phyloP scores from a whole-genome alignment of 2,329 filamentous ascomycete genomes.

The Samsoniella hepiali region DNA sequence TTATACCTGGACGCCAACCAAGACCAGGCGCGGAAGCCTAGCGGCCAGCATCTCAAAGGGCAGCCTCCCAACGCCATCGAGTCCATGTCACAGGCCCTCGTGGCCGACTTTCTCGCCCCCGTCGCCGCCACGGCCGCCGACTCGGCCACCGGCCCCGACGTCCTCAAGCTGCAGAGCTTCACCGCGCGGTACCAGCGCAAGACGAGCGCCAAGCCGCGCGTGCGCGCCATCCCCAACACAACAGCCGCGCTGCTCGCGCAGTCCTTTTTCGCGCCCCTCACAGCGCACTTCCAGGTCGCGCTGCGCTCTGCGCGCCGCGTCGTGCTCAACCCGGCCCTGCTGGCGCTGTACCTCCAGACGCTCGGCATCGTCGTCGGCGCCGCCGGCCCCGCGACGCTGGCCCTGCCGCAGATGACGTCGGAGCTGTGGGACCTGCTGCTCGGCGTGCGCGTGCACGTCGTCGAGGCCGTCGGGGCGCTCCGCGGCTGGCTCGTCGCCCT shows the following conservation, averaged over 20 bases:
- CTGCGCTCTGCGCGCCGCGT: conserved; percentile 52
- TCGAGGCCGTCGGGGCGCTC: conserved; percentile 63
- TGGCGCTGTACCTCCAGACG: conserved; percentile 81
- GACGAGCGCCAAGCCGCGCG: conserved; percentile 34
- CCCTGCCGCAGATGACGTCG: conserved; percentile 73
- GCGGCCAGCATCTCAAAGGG: conserved; percentile 43
- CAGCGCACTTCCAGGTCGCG: conserved; percentile 72
- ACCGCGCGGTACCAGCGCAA: conserved; percentile 53
- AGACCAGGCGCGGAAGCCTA: conserved; percentile 22
- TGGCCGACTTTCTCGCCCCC: conserved; percentile 72
- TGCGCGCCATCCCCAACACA: conserved; percentile 67
- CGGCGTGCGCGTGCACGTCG: conserved; percentile 56
- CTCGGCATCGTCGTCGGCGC: conserved; percentile 79
- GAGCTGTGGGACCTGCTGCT: conserved; percentile 85
- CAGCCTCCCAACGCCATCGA: conserved; percentile 61
- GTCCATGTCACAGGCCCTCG: conserved; percentile 63
- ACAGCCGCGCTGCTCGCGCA: conserved; percentile 72
- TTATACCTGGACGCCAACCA: conserved; percentile 54
- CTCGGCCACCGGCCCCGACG: conserved; percentile 71
- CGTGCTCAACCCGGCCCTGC: conserved; percentile 69
- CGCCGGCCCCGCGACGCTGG: conserved; percentile 72
- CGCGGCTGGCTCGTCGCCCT: conserved; percentile 76
- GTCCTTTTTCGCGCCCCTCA: conserved; percentile 83
- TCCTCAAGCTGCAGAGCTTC: conserved; percentile 86
- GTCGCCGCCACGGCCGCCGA: conserved; percentile 81